These are phyloP conservation scores for Mortierella sp. DNA, from an alignment of 371 early-diverging fungal species.

Conservation along the genomic window DNA sequence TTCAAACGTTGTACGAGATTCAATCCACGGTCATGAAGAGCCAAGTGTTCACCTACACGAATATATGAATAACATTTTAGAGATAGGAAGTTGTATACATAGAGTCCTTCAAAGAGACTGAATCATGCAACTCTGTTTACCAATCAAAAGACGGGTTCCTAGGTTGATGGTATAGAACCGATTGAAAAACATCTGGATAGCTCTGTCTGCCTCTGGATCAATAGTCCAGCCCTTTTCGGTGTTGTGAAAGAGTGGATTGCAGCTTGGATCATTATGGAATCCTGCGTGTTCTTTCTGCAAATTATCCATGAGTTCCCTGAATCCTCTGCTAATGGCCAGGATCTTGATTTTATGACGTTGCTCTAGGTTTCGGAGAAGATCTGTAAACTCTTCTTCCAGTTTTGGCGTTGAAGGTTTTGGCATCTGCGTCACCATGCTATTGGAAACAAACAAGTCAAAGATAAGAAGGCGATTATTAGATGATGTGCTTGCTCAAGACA, in stretches of 20 bases:
- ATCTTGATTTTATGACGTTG: constrained; percentile 55
- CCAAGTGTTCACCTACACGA: constrained; percentile 71
- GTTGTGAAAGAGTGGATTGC: constrained; percentile 29
- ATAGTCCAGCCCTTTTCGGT: constrained; percentile 42
- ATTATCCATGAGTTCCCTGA: constrained; percentile 42
- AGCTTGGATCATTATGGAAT: not conserved
- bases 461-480: not conserved
- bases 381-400: constrained; percentile 51
- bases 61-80: not conserved
- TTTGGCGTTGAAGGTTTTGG: constrained; percentile 54
- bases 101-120: not conserved
- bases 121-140: constrained; percentile 2
- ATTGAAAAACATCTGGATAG: constrained; percentile 51
- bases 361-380: constrained; percentile 42
- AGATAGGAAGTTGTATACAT: not conserved
- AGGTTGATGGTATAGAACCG: constrained; percentile 54
- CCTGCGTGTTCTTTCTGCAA: constrained; percentile 24
- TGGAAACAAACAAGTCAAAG: not conserved
- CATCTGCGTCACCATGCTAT: constrained; percentile 56
- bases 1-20: constrained; percentile 71
- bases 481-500: not conserved
- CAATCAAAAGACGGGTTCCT: constrained; percentile 49
- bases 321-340: constrained; percentile 52
- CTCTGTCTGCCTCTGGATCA: constrained; percentile 43
- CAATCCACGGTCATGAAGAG: constrained; percentile 65